These are phyloP conservation scores for Pouteria campechiana DNA, from an alignment of 179 eudicot genomes.

Conservation along the genomic window DNA sequence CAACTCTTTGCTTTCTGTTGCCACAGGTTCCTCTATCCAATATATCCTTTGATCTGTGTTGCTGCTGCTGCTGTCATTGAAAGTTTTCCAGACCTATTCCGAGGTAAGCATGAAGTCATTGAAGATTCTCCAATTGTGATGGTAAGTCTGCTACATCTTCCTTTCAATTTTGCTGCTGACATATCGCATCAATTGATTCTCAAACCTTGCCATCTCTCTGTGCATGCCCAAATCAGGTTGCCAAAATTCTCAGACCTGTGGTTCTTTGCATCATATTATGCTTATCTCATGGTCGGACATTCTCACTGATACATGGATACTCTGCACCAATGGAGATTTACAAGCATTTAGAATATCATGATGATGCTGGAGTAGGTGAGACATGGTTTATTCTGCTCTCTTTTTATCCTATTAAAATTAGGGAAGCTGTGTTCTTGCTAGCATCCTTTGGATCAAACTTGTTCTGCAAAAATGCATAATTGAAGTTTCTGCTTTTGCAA, in stretches of 20 bases:
- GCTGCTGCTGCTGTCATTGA: conserved; percentile 94
- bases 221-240: conserved; percentile 44
- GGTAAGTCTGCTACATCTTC: conserved; percentile 25
- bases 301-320: conserved; percentile 88
- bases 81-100: conserved; percentile 80
- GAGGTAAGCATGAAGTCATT: conserved; percentile 44
- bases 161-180: neutral
- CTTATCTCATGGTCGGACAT: conserved; percentile 77
- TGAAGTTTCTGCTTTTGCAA: too few species aligned
- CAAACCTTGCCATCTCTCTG: conserved; percentile 1
- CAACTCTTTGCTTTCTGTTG: neutral
- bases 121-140: conserved; percentile 32
- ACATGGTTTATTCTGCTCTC: conserved; percentile 1
- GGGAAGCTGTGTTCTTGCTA: too few species aligned
- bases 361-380: conserved; percentile 69
- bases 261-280: conserved; percentile 72
- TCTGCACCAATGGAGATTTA: conserved; percentile 92
- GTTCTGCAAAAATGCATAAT: too few species aligned
- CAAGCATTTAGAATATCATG: conserved; percentile 93
- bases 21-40: conserved; percentile 88
- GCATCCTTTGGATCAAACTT: too few species aligned
- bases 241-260: conserved; percentile 62
- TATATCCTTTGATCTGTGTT: conserved; percentile 88
- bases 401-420: neutral
- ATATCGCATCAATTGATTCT: too few species aligned